These are phyloP conservation scores for Solanum habrochaites DNA, from an alignment of 257 asterid species.

Conservation along the genomic window DNA sequence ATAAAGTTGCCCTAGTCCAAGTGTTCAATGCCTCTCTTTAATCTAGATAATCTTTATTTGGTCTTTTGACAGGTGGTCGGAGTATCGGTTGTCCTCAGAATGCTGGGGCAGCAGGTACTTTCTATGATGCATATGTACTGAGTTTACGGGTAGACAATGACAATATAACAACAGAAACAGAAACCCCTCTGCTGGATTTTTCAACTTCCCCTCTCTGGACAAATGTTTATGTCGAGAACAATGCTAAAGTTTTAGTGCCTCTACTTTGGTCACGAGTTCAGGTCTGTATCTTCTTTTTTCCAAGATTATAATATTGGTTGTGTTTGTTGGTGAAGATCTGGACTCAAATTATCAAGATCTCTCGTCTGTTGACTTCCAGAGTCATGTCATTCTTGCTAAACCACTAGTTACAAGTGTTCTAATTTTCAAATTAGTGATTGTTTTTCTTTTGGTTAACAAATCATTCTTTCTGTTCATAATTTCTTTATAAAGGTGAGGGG, in stretches of 20 bases:
- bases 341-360: background rate
- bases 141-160: slow-evolving; percentile 88
- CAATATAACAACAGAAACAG: slow-evolving; percentile 86
- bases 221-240: slow-evolving; percentile 89
- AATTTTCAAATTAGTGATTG: background rate
- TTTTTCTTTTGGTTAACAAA: background rate
- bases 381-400: background rate
- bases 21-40: background rate
- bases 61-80: slow-evolving; percentile 63
- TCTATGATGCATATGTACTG: slow-evolving; percentile 81
- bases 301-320: background rate
- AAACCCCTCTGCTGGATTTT: slow-evolving; percentile 90
- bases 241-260: slow-evolving; percentile 92
- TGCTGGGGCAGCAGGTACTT: slow-evolving; percentile 99
- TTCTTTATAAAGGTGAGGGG: slow-evolving; percentile 76
- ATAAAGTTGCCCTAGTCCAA: background rate
- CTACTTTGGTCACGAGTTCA: slow-evolving; percentile 98
- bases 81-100: slow-evolving; percentile 85
- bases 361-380: background rate
- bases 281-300: slow-evolving; percentile 24
- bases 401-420: background rate
- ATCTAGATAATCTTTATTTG: slow-evolving; percentile 3
- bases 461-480: background rate
- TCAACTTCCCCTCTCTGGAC: slow-evolving; percentile 92
- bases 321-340: background rate